Base-by-base conservation (phyloP, 305 asterid species). In the Fraxinus baroniana region DNA sequence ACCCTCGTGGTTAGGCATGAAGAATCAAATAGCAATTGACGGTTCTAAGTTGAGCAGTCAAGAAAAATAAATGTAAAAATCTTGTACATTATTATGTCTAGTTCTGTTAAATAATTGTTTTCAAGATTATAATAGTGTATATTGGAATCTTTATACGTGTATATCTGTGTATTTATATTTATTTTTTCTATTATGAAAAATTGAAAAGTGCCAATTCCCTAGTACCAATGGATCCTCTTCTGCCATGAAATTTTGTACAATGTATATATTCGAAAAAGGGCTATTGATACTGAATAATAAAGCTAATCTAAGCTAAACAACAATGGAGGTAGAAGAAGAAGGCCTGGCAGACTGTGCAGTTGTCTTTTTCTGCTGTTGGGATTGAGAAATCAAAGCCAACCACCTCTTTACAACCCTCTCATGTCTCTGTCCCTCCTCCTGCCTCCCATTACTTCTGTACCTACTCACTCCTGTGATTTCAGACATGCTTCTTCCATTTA, bases 341-440 rank as follows among this genome's bases (percentile, higher is more conserved):
- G 80, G 10, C 22, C 82, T 5, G 12, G 88, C 86, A 78, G 85
- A 76, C 35, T 55, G 83, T 82, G 72, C 91, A 87, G 89, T 84
- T 88, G 91, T 85, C 72, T 20, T 85, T 15, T 44, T 80, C 1
- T 15, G 80, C n/a, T 81, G 87, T 79, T 90, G 90, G 20, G 95
- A 84, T 85, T 91, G 94, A 57, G 98, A 90, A 87, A 94, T 88
- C 97, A 97, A 92, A 87, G 90, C 93, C 94, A 92, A 82, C 98
- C 95, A 94, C 89, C 97, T 90, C 85, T 86, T 86, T 33, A 87
- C 93, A 4, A 82, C 94, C 81, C 94, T 88, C 76, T 86, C 89
- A 52, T 86, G 79, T 76, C 88, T 74, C 73, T 87, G 90, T 89
- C 89, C 83, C 81, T 57, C 86, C 52, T 33, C 39, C 52, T 80